Base-by-base conservation (phyloP, 2,329 filamentous ascomycete genomes). In the Periconia digitata region DNA sequence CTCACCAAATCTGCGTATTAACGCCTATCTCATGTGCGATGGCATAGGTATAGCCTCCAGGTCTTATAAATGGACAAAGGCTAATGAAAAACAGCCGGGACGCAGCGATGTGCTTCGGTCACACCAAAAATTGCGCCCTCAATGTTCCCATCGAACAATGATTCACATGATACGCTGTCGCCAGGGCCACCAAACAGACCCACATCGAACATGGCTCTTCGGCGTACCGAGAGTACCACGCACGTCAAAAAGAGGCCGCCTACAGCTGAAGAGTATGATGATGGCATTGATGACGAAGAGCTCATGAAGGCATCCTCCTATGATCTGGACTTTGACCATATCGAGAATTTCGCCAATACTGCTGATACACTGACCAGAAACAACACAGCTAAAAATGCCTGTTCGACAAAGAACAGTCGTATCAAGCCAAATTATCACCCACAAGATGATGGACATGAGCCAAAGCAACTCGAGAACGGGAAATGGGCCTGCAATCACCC, bases 21-120 rank as follows among this genome's bases (percentile, higher is more conserved):
- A 78, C 20, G 89, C 85, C 51, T 83, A 85, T 63, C 77, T 92
- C 41, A 88, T 89, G 68, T 97, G 92, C 56, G 92, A 96, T 71
- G 86, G 90, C 37, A 87, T 97, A 59, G 89, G 81, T 82, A 67
- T 2, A 0, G n/a, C 21, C 18, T n/a, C 10, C 23, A 8, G 17
- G 6, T 15, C 2, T 1, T 1, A 18, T 7, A 3, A n/a, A 15
- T n/a, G 37, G 12, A n/a, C n/a, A n/a, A 32, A 15, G 27, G 16
- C 56, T 63, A 32, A 65, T 12, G 13, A 12, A 15, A 43, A 8
- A 3, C 46, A 82, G 83, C 82, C 51, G 82, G 82, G 10, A 85
- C 83, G 10, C 68, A 79, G 61, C 75, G 77, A 51, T 71, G 74
- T 50, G 82, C 80, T 6, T 75, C 76, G 20, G 51, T 85, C 10